Conservation (phyloP, 2,329 filamentous ascomycete genomes). For the Akanthomyces muscarius region DNA sequence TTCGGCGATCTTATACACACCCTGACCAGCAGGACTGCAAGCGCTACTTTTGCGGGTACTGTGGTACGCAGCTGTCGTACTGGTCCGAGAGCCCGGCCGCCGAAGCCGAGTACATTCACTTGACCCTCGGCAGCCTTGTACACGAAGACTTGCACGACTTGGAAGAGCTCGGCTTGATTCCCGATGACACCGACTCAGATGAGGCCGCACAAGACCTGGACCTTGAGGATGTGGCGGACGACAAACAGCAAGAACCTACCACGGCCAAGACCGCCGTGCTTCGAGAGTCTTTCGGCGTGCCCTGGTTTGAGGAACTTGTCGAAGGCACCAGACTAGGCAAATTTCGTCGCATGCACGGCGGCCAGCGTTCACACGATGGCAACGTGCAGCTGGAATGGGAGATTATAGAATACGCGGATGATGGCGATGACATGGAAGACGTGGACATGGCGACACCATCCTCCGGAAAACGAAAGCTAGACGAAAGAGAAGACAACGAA, state of each 20-base stretch:
- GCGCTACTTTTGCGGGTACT: constrained; percentile 86
- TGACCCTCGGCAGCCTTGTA: constrained; percentile 74
- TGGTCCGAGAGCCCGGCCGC: constrained; percentile 71
- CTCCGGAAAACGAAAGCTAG: constrained; percentile 51
- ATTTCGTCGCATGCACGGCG: constrained; percentile 58
- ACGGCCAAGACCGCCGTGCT: constrained; percentile 30
- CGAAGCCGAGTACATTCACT: constrained; percentile 74
- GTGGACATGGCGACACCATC: constrained; percentile 33
- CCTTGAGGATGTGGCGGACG: constrained; percentile 22
- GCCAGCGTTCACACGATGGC: constrained; percentile 55
- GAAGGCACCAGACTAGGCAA: constrained; percentile 69
- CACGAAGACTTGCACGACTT: constrained; percentile 67
- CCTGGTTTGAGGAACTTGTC: constrained; percentile 83
- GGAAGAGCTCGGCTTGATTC: constrained; percentile 71
- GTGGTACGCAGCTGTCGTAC: constrained; percentile 78
- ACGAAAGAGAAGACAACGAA: constrained; percentile 17
- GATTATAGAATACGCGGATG: constrained; percentile 67
- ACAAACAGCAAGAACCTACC: constrained; percentile 24
- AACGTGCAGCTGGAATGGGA: constrained; percentile 74
- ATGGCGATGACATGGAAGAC: constrained; percentile 34
- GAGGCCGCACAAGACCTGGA: constrained; percentile 28
- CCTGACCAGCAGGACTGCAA: constrained; percentile 54
- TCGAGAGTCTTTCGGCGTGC: constrained; percentile 64
- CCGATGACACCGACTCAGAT: constrained; percentile 33
- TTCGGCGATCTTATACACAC: constrained; percentile 64